Percentiles rank a stretch among this genome's conserved stretches.
These are phyloP conservation scores for Monosporozyma aquatica DNA, from an alignment of 805 yeast species.

Conservation along the genomic window DNA sequence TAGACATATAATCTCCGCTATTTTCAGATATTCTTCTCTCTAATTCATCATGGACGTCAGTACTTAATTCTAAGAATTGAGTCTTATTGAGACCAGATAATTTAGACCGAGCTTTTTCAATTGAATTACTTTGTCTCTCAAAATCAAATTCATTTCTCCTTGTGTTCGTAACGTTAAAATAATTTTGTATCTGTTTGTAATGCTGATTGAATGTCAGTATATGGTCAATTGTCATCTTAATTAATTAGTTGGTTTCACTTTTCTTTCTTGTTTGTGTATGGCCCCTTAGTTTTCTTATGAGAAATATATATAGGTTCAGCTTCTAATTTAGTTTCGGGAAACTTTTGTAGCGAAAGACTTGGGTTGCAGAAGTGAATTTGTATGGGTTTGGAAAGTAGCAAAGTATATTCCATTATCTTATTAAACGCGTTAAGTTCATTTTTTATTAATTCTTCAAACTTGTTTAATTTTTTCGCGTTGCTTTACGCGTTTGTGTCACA, in stretches of 20 bases:
- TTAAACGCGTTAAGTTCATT: background rate
- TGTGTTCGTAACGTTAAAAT: slow-evolving; percentile 2
- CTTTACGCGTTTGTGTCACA: background rate
- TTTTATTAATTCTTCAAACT: background rate
- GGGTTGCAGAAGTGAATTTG: too few species aligned
- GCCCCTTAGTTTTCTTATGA: too few species aligned
- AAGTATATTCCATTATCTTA: background rate
- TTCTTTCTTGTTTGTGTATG: too few species aligned
- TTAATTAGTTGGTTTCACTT: background rate
- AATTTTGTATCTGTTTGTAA: slow-evolving; percentile 3
- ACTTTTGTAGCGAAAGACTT: too few species aligned
- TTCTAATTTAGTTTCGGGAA: too few species aligned
- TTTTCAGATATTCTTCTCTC: slow-evolving; percentile 59
- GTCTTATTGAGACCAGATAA: slow-evolving; percentile 65
- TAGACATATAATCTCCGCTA: background rate
- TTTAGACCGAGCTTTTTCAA: slow-evolving; percentile 70
- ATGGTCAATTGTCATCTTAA: background rate
- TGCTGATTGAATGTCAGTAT: slow-evolving; percentile 1
- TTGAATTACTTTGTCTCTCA: slow-evolving; percentile 1
- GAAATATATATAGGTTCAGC: too few species aligned
- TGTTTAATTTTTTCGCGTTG: background rate
- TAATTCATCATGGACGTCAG: slow-evolving; percentile 91
- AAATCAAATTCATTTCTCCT: slow-evolving; percentile 1
- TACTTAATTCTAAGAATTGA: slow-evolving; percentile 82
- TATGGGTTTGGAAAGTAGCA: too few species aligned